Evolutionary conservation across 208 protist genomes (phyloP), one percentile per base, ranked within the genome.

Genomic region (Novymonas esmeraldas): DNA sequence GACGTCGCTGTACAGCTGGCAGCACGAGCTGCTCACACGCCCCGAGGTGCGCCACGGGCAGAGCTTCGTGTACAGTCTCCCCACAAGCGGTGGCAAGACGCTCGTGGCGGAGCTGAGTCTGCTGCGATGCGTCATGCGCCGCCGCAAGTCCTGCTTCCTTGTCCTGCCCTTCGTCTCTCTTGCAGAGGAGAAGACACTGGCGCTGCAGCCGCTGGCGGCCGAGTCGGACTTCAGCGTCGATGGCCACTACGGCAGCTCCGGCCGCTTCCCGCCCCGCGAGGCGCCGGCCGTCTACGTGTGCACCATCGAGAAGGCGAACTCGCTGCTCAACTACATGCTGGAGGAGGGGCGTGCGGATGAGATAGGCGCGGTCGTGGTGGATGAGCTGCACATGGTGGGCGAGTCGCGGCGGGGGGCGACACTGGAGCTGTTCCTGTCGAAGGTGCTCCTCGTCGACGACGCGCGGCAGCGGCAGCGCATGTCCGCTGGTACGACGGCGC

Each of bases 381-480:
- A 98, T 72, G 97, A 98, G 81, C 62, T 98, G 38, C 96, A 98
- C 89, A 98, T 98, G 96, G 33, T 98, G 31, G 90, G 91, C 34
- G 94, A 98, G 61, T 61, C 81, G 0, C 62, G 55, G 10, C 80
- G 94, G 55, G 97, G 96, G 2, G 80, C 81, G 28, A 84, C 87
- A 28, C 58, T 98, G 56, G 95, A 98, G 78, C 54, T 87, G 20
- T 70, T 98, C 29, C 64, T 98, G 14, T 87, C 76, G 26, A 97
- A 98, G 79, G 34, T 98, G 33, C 65, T 92, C 10, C 64, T 85
- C 54, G 58, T 91, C 14, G 62, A 49, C 29, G 10, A 34, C 13
- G 42, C 36, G 29, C 75, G 64, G n/a, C 48, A 54, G 56, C 49
- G 42, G 49, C 49, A 52, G 57, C 57, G 54, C 2, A 48, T 41